These are phyloP conservation scores for Yamadazyma membranifaciens DNA, from an alignment of 1,139 yeast genomes.

Conservation along the genomic window DNA sequence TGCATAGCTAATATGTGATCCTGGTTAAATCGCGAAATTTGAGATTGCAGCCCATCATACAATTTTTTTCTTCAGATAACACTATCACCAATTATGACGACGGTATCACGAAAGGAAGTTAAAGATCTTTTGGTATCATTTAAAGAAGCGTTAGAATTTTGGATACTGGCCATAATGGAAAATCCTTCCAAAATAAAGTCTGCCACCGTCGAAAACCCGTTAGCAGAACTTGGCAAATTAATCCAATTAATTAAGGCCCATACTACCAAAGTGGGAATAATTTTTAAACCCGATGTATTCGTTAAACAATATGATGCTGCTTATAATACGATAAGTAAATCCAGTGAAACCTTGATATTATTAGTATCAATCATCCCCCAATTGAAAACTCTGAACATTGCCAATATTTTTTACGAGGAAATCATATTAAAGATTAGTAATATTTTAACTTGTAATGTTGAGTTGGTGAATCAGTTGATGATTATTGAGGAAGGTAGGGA, in stretches of 20 bases:
- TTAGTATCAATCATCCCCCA: constrained; percentile 48
- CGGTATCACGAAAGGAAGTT: constrained; percentile 21
- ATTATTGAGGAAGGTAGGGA: constrained; percentile 19
- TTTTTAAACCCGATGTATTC: constrained; percentile 60
- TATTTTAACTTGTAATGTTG: constrained; percentile 25
- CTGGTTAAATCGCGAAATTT: too few species aligned
- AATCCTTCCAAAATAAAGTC: constrained; percentile 20
- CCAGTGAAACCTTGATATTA: constrained; percentile 45
- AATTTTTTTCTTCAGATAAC: not conserved
- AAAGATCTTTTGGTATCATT: constrained; percentile 28
- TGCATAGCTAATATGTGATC: not conserved
- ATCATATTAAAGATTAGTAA: constrained; percentile 28
- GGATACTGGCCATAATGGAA: constrained; percentile 19
- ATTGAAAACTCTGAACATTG: constrained; percentile 32
- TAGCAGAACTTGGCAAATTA: constrained; percentile 58
- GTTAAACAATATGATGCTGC: constrained; percentile 47
- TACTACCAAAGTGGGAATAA: constrained; percentile 74
- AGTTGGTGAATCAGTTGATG: constrained; percentile 27
- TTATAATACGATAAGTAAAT: constrained; percentile 48
- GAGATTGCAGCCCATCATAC: too few species aligned
- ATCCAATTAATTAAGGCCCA: constrained; percentile 68
- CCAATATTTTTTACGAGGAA: constrained; percentile 42
- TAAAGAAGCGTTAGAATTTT: constrained; percentile 34
- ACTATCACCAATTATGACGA: constrained; percentile 10
- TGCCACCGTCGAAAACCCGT: constrained; percentile 43